Percentiles rank a stretch among this genome's conserved stretches.
phyloP scores from a whole-genome alignment of 2,329 filamentous ascomycete genomes.

The Hymenotorrendiella dingleyae region DNA sequence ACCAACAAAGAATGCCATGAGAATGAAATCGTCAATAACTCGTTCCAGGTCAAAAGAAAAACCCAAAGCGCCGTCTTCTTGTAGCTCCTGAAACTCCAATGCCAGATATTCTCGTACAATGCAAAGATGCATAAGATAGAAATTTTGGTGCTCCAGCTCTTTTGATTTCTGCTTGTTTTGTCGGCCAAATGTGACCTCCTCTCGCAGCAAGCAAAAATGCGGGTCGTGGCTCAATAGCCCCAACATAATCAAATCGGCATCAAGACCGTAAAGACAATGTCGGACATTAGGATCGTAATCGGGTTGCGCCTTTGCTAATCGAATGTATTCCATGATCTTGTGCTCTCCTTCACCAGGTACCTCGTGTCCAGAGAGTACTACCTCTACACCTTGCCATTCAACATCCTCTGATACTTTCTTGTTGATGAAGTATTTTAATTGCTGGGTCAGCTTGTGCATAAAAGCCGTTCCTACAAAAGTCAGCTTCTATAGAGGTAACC shows the following conservation, averaged over 20 bases:
- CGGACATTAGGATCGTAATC: conserved; percentile 89
- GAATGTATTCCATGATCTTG: conserved; percentile 99
- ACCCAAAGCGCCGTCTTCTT: conserved; percentile 62
- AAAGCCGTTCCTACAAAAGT: conserved; percentile 65
- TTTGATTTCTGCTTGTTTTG: conserved; percentile 84
- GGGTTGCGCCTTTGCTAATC: conserved; percentile 91
- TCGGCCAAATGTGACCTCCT: conserved; percentile 95
- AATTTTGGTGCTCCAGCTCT: conserved; percentile 97
- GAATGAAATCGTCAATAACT: conserved; percentile 97
- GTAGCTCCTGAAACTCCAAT: conserved; percentile 90
- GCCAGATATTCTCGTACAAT: conserved; percentile 97
- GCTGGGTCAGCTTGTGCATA: conserved; percentile 91
- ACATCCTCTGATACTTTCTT: conserved; percentile 97
- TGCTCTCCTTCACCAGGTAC: conserved; percentile 97
- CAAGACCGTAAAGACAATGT: conserved; percentile 94
- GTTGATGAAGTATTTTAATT: conserved; percentile 97
- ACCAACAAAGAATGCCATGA: conserved; percentile 99
- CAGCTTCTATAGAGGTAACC: background rate
- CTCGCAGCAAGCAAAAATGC: conserved; percentile 93
- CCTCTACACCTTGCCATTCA: conserved; percentile 95
- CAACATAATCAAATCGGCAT: conserved; percentile 98
- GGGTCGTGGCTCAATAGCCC: conserved; percentile 95
- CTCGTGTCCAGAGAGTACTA: conserved; percentile 95
- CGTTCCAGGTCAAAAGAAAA: conserved; percentile 91
- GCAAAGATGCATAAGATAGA: conserved; percentile 94